These are phyloP conservation scores for Colletotrichum endophyticum DNA, from an alignment of 2,329 filamentous ascomycete species.

Conservation along the genomic window DNA sequence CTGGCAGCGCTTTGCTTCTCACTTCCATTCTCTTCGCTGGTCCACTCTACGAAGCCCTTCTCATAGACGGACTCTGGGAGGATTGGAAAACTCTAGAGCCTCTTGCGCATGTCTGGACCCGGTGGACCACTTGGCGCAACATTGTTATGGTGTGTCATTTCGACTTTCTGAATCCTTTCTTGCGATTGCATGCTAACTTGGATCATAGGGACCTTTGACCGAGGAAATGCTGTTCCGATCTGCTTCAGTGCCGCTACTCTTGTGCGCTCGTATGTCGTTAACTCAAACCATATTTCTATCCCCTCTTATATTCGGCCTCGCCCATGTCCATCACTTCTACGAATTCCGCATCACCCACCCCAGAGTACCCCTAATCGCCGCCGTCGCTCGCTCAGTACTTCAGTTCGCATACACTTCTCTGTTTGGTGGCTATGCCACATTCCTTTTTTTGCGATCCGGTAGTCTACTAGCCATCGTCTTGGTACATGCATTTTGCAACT, in stretches of 20 bases:
- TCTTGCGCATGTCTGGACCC: conserved; percentile 65
- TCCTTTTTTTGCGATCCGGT: conserved; percentile 84
- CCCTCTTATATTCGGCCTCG: conserved; percentile 89
- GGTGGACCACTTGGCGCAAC: conserved; percentile 87
- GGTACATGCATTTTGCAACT: conserved; percentile 91
- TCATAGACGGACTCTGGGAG: conserved; percentile 75
- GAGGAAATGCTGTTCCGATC: conserved; percentile 96
- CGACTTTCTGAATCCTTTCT: background rate
- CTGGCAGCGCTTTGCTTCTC: conserved; percentile 68
- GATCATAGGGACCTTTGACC: conserved; percentile 77
- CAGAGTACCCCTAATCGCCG: conserved; percentile 64
- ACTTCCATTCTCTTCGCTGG: conserved; percentile 82
- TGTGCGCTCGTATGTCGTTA: conserved; percentile 68
- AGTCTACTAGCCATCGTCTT: conserved; percentile 77
- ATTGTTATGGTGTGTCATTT: conserved; percentile 69
- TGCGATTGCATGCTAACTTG: background rate
- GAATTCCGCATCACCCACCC: conserved; percentile 88
- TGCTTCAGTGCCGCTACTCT: conserved; percentile 80
- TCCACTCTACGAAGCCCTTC: conserved; percentile 79
- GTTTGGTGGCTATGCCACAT: conserved; percentile 93
- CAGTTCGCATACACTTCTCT: conserved; percentile 91
- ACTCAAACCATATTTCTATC: conserved; percentile 76
- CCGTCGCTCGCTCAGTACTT: conserved; percentile 75
- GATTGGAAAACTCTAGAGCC: conserved; percentile 64
- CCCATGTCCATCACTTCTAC: conserved; percentile 95